Evolutionary conservation across 306 rosid species (phyloP).

Genomic region (Citrullus mucosospermus): DNA sequence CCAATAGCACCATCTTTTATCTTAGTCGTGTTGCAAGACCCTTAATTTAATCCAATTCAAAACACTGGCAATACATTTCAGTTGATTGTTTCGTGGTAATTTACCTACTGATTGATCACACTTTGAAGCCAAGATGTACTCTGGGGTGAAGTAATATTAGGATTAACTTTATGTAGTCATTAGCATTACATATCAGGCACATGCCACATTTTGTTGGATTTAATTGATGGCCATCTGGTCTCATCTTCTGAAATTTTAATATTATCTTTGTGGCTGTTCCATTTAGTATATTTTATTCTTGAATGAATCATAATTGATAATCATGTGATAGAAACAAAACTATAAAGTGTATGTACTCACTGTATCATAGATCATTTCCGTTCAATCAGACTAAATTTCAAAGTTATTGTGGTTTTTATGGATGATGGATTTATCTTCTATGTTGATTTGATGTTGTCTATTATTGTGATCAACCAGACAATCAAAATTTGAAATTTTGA

Average conservation of each 20-base stretch:
- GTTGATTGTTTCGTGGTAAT: not conserved
- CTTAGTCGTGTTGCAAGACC: not conserved
- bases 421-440: not conserved
- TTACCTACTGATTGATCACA: not conserved
- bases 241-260: not conserved
- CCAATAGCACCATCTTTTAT: not conserved
- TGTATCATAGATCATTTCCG: not conserved
- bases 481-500: not conserved
- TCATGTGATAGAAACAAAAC: not conserved
- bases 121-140: not conserved
- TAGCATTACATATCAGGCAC: not conserved
- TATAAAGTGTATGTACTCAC: not conserved
- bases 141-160: not conserved
- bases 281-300: not conserved
- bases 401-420: not conserved
- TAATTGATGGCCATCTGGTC: not conserved
- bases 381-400: not conserved
- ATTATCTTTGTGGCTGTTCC: not conserved
- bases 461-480: not conserved
- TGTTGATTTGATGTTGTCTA: not conserved
- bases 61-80: not conserved
- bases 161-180: not conserved
- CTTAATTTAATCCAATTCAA: not conserved
- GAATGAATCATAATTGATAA: not conserved
- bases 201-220: not conserved